phyloP scores from a whole-genome alignment of 2,329 filamentous ascomycete species.

The Fusarium hainanense region DNA sequence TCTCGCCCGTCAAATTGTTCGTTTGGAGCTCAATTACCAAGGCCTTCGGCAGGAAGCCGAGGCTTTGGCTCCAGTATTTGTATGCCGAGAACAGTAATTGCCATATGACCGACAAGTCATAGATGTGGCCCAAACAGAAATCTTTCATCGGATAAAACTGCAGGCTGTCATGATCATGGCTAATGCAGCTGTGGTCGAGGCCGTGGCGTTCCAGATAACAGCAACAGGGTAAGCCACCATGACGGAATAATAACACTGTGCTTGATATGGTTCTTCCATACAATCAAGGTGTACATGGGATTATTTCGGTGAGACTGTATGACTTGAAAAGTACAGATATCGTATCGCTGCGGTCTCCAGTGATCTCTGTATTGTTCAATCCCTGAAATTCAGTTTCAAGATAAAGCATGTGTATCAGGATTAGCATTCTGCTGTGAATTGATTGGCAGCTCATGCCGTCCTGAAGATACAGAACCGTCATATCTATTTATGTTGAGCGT shows the following conservation, averaged over 20 bases:
- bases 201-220: background rate
- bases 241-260: background rate
- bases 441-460: slow-evolving; percentile 10
- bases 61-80: slow-evolving; percentile 10
- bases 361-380: slow-evolving; percentile 4
- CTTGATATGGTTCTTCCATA: background rate
- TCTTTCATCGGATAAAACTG: background rate
- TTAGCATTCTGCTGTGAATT: slow-evolving; percentile 4
- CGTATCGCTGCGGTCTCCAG: slow-evolving; percentile 1
- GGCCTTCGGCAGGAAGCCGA: slow-evolving; percentile 31
- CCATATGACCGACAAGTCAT: slow-evolving; percentile 24
- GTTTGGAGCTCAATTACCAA: background rate
- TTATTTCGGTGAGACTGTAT: background rate
- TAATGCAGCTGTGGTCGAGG: background rate
- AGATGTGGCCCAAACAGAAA: background rate
- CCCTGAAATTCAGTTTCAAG: slow-evolving; percentile 6
- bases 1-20: background rate
- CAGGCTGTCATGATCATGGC: background rate
- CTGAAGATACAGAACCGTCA: background rate
- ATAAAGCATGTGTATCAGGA: slow-evolving; percentile 15
- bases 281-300: background rate
- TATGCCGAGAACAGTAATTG: slow-evolving; percentile 4
- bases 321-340: background rate
- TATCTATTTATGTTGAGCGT: slow-evolving; percentile 36
- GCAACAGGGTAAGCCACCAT: background rate